Percentiles rank a stretch among this genome's conserved stretches.
Conservation (phyloP, 768 basidiomycete species). For the Podaxis sp. region DNA sequence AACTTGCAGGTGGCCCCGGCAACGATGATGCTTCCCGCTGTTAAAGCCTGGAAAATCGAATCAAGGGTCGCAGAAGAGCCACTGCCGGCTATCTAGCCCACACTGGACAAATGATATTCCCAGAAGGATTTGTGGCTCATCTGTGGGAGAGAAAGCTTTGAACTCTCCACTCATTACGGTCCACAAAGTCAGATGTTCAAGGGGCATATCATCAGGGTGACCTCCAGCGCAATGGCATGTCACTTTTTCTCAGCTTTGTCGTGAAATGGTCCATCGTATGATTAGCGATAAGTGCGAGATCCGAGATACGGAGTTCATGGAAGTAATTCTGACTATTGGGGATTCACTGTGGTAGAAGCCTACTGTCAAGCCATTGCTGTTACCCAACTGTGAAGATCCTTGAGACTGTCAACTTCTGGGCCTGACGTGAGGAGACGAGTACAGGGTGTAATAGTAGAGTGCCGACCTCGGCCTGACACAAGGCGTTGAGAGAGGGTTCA, state of each 20-base stretch:
- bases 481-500: too few relatives aligned
- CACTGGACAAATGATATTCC: background rate
- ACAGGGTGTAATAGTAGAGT: too few relatives aligned
- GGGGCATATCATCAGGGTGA: too few relatives aligned
- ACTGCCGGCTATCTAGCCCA: background rate
- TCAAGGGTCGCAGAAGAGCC: background rate
- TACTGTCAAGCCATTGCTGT: too few relatives aligned
- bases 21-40: background rate
- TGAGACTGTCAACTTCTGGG: too few relatives aligned
- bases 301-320: background rate
- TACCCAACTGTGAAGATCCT: too few relatives aligned
- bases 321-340: background rate
- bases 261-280: background rate
- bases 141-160: background rate
- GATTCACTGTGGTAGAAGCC: background rate
- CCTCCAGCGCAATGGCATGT: background rate
- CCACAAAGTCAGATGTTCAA: too few relatives aligned
- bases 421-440: too few relatives aligned
- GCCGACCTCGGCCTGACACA: too few relatives aligned
- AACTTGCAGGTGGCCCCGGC: background rate
- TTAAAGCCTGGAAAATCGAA: background rate
- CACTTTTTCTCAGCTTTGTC: background rate
- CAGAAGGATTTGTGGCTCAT: slow-evolving; percentile 11
- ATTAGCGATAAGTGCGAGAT: slow-evolving; percentile 8
- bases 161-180: too few relatives aligned